Percentiles rank a stretch among this genome's conserved stretches.
Evolutionary conservation across 2,329 filamentous ascomycete genomes (phyloP).

Genomic region (Aphanoascus verrucosus): DNA sequence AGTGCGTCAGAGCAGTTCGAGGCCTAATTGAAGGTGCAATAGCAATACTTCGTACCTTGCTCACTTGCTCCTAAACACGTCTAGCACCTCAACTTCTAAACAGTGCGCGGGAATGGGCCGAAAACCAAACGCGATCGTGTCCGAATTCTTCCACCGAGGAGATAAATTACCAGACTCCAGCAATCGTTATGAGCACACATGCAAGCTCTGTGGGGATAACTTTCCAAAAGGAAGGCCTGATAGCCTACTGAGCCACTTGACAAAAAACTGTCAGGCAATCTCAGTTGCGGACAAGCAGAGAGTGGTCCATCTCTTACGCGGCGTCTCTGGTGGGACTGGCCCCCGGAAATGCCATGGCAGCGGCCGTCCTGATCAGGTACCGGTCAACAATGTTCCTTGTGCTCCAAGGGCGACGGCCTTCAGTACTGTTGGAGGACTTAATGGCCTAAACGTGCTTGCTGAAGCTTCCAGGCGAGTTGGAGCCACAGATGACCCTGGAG

Average conservation of each 20-base stretch:
- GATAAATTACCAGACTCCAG: conserved; percentile 78
- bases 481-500: conserved; percentile 36
- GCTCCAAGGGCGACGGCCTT: conserved; percentile 35
- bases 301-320: conserved; percentile 55
- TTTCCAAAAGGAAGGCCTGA: conserved; percentile 87
- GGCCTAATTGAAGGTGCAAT: no score
- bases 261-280: conserved; percentile 76
- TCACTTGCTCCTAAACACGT: no score
- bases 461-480: conserved; percentile 76
- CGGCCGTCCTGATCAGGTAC: conserved; percentile 27
- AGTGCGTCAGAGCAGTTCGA: no score
- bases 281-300: conserved; percentile 63
- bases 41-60: no score
- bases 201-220: conserved; percentile 75
- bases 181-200: conserved; percentile 85
- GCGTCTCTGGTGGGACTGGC: conserved; percentile 18
- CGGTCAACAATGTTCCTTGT: conserved; percentile 34
- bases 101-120: conserved; percentile 53
- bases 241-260: conserved; percentile 66
- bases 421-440: conserved; percentile 45
- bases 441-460: conserved; percentile 73
- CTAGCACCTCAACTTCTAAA: background rate
- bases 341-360: conserved; percentile 28
- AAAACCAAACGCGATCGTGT: conserved; percentile 72
- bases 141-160: conserved; percentile 79